Evolutionary conservation across 2,329 filamentous ascomycete genomes (phyloP), one percentile per base, ranked within the genome.

Genomic region (Grosmannia clavigera): DNA sequence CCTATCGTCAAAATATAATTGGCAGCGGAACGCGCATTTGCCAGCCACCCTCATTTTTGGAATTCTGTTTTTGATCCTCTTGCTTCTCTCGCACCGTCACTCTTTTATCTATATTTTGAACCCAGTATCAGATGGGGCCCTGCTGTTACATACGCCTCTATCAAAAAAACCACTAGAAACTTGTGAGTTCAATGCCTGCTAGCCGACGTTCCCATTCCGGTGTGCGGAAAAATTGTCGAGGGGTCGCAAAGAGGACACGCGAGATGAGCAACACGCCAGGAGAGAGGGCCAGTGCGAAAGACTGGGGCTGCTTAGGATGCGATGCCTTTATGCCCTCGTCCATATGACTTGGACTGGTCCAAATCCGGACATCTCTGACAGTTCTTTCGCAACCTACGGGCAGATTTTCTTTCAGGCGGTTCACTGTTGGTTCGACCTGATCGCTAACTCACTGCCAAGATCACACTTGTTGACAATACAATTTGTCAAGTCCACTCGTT

Each of bases 401-500:
- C 43, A n/a, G 22, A n/a, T 46, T 46, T 5, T n/a, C 43, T 46
- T 46, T 46, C 19, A 46, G 4, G 14, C 43, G 14, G 43, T 5
- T 4, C 43, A 46, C 29, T 38, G 19, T 58, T 33, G 29, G 52
- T 55, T 55, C 57, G 59, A 58, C 58, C 62, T 61, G 61, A 43
- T 60, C 52, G 61, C 67, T 68, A 63, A 66, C 64, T 56, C 29
- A 55, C 31, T 50, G 22, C 5, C 19, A n/a, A 70, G 68, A 70
- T 63, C 66, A 78, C 78, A 70, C 73, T 81, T 77, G 68, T 81
- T 81, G 76, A 78, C 74, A 62, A 53, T 60, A 31, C 25, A 10
- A 55, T 22, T 70, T 75, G 78, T 82, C 80, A 81, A 80, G 75
- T 81, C 80, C 80, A 80, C 74, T 83, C 81, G 75, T 80, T 64